Percentiles rank a stretch among this genome's conserved stretches.
Evolutionary conservation across 2,329 filamentous ascomycete genomes (phyloP).

Genomic region (Sporothrix mexicana): DNA sequence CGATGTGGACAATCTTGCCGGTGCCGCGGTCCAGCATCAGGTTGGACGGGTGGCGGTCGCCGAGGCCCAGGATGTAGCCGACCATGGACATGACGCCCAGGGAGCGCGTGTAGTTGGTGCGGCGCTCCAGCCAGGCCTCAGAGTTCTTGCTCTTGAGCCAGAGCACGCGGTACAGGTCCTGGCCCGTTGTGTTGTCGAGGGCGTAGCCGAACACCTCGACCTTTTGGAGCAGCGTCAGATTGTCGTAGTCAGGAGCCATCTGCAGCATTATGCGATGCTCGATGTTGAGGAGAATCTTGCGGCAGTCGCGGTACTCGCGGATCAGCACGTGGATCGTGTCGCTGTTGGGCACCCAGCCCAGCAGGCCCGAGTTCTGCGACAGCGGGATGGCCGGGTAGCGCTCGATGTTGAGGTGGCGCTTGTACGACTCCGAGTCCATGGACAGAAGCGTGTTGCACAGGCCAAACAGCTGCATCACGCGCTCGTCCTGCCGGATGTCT

Average conservation of each 20-base stretch:
- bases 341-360: slow-evolving; percentile 97
- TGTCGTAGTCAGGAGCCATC: slow-evolving; percentile 99
- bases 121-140: slow-evolving; percentile 94
- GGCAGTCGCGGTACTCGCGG: slow-evolving; percentile 93
- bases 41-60: slow-evolving; percentile 96
- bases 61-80: slow-evolving; percentile 96
- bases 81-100: slow-evolving; percentile 99
- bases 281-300: slow-evolving; percentile 97
- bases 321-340: slow-evolving; percentile 97
- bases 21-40: slow-evolving; percentile 95
- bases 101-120: slow-evolving; percentile 98
- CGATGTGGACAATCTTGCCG: slow-evolving; percentile 97
- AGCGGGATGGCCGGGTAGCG: slow-evolving; percentile 95
- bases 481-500: slow-evolving; percentile 97
- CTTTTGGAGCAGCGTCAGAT: slow-evolving; percentile 98
- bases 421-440: slow-evolving; percentile 95
- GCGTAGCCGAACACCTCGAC: slow-evolving; percentile 99
- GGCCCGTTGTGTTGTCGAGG: slow-evolving; percentile 97
- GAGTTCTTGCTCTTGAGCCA: slow-evolving; percentile 99
- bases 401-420: slow-evolving; percentile 95
- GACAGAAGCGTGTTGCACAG: slow-evolving; percentile 94
- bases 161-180: slow-evolving; percentile 95
- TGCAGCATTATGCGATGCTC: slow-evolving; percentile 99
- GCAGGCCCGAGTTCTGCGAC: slow-evolving; percentile 91
- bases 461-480: slow-evolving; percentile 99